A percentile compares a stretch with the other conserved stretches of the same genome.
Evolutionary conservation across 2,329 filamentous ascomycete species (phyloP).

Genomic region (Monilinia fructigena): DNA sequence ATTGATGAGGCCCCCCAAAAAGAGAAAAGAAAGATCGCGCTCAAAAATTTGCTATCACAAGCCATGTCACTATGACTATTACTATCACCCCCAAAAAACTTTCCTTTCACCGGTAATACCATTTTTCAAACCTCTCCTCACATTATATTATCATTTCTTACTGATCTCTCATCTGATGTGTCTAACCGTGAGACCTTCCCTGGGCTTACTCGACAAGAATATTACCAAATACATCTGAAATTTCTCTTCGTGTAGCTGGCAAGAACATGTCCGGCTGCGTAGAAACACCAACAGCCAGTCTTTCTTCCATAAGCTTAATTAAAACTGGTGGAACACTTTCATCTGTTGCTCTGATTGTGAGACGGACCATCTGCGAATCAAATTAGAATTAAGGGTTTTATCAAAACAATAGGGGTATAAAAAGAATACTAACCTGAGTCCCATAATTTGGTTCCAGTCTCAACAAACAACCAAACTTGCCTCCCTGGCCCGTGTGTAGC

Average conservation of each 20-base stretch:
- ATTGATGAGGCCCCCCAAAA: not conserved
- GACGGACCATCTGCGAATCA: slow-evolving; percentile 75
- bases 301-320: slow-evolving; percentile 83
- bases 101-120: not conserved
- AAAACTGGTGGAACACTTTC: slow-evolving; percentile 80
- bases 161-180: not conserved
- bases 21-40: slow-evolving; percentile 4
- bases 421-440: slow-evolving; percentile 67
- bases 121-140: not conserved
- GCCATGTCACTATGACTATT: slow-evolving; percentile 2
- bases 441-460: slow-evolving; percentile 91
- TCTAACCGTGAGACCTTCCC: not conserved
- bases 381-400: not conserved
- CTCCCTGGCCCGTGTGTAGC: slow-evolving; percentile 74
- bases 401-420: not conserved
- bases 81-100: not conserved
- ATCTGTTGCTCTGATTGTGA: slow-evolving; percentile 92
- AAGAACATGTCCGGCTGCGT: slow-evolving; percentile 31
- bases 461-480: slow-evolving; percentile 92
- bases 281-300: slow-evolving; percentile 57
- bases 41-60: not conserved
- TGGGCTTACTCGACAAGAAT: slow-evolving; percentile 31
- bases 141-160: slow-evolving; percentile 1
- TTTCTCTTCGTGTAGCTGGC: slow-evolving; percentile 36
- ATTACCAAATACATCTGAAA: slow-evolving; percentile 39